Conservation (phyloP, 2,329 filamentous ascomycete species). For the Colletotrichum theobromicola region DNA sequence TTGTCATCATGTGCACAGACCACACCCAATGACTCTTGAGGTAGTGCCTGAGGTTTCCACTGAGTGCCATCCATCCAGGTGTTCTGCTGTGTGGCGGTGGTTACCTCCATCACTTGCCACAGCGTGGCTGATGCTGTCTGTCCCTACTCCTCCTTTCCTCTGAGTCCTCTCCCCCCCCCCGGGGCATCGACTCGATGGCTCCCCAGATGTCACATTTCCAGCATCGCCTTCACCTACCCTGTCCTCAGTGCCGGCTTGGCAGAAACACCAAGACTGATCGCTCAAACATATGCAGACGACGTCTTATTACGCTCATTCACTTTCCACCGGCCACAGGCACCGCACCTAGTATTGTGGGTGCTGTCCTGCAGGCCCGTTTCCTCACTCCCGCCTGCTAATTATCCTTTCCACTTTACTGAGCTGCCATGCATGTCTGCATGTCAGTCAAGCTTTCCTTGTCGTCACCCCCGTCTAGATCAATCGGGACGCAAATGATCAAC, state of each 20-base stretch:
- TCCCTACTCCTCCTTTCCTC: neutral
- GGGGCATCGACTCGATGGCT: too few species aligned
- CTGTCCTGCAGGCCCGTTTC: neutral
- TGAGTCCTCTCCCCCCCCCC: neutral
- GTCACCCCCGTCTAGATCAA: neutral
- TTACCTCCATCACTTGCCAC: neutral
- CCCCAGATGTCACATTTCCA: neutral
- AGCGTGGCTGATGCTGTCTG: neutral
- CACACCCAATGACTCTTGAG: neutral
- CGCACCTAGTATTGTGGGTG: neutral
- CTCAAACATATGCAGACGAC: neutral
- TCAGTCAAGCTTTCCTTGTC: conserved; percentile 1
- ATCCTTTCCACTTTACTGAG: neutral
- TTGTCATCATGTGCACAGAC: neutral
- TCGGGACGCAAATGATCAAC: neutral
- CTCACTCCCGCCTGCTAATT: neutral
- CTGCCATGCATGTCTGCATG: neutral
- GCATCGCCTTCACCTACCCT: neutral
- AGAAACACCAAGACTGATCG: conserved; percentile 2
- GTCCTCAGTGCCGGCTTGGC: conserved; percentile 4
- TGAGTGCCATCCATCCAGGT: neutral
- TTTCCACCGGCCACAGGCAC: neutral
- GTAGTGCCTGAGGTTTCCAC: neutral
- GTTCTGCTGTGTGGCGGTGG: neutral
- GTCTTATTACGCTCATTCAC: neutral